Evolutionary conservation across 2,329 filamentous ascomycete species (phyloP), one percentile per base, ranked within the genome.

Genomic region (Penicillium sp.): DNA sequence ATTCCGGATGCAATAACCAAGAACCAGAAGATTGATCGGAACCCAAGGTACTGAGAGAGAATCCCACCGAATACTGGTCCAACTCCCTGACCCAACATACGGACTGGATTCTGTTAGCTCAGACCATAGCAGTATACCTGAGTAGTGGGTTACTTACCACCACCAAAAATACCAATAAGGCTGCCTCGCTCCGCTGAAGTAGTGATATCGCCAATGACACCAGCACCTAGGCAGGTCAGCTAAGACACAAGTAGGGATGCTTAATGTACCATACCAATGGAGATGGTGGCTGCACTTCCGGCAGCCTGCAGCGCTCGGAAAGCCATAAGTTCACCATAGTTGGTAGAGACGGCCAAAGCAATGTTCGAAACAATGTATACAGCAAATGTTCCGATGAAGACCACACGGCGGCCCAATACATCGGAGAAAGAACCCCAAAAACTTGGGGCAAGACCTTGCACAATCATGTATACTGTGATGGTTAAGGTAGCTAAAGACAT

Each of bases 391-490:
- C 72, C 73, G 14, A 76, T 71, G 54, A 78, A 81, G n/a, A 77
- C 73, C 0, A 72, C 69, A 14, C 80, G 73, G 3, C 81, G 74
- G 0, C 81, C 81, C 6, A 76, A 58, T 0, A 70, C 69, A 59
- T 83, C 81, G 0, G 79, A 79, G 9, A 83, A 67, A 0, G 79
- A 74, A 8, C 76, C 78, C 76, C 78, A 82, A 49, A 82, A 70
- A 4, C 76, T 69, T 0, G 81, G 80, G 3, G 78, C 75, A 16
- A 82, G 65, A 6, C 78, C 81, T 66, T 83, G 81, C 4, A 81
- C 69, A 48, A 82, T 72, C 66, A 81, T 77, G 60, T 82, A 83
- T 35, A 72, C 57, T 0, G 74, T 75, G 18, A 76, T 66, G 1
- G 74, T 75, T n/a, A 75, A 58, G 13, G 68, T 72, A 18, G 70